Evolutionary conservation across 768 basidiomycete species (phyloP).

Genomic region (Cystobasidium ongulense): DNA sequence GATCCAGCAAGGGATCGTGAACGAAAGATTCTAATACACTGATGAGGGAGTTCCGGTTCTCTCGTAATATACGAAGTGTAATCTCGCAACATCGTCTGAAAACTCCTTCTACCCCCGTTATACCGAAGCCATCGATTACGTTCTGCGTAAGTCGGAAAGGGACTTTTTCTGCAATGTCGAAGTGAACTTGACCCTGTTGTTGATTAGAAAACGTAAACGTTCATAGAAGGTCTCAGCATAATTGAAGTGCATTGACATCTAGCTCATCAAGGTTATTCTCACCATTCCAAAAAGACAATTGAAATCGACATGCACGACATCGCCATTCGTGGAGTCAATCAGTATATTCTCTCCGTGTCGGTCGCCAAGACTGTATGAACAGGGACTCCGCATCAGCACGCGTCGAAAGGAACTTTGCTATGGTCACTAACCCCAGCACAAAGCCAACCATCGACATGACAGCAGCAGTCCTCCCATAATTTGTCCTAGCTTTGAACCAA

Average conservation of each 20-base stretch:
- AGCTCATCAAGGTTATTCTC: too few relatives aligned
- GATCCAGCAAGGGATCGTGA: slow-evolving; percentile 93
- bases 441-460: slow-evolving; percentile 99
- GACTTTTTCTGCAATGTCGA: slow-evolving; percentile 82
- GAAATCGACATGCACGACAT: slow-evolving; percentile 92
- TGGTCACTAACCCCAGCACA: slow-evolving; percentile 67
- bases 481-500: slow-evolving; percentile 80
- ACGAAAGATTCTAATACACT: slow-evolving; percentile 93
- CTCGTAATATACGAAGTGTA: slow-evolving; percentile 72
- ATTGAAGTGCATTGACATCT: too few relatives aligned
- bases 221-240: neutral
- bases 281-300: slow-evolving; percentile 97
- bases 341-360: slow-evolving; percentile 94
- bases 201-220: neutral
- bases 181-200: slow-evolving; percentile 33
- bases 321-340: slow-evolving; percentile 76
- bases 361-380: slow-evolving; percentile 70
- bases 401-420: neutral
- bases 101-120: slow-evolving; percentile 87
- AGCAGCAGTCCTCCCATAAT: slow-evolving; percentile 79
- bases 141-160: slow-evolving; percentile 94
- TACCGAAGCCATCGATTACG: slow-evolving; percentile 79
- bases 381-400: neutral
- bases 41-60: slow-evolving; percentile 87
- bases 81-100: slow-evolving; percentile 87